phyloP scores from a whole-genome alignment of 805 yeast genomes.

The Lipomyces sp. region DNA sequence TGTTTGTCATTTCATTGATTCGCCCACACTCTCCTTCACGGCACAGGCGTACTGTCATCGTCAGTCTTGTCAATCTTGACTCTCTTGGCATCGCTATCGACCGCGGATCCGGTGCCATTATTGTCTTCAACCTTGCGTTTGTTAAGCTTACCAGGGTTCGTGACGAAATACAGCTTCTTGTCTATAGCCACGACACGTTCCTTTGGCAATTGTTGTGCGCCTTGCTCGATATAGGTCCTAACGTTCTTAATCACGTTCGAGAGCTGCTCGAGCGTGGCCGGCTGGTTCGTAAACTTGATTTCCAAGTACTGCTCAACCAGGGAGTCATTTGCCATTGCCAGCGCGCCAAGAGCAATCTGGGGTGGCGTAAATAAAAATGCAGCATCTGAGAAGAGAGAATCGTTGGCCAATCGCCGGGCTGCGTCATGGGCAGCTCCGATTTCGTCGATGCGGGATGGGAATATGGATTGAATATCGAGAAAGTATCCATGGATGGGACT shows the following conservation, averaged over 20 bases:
- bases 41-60: not conserved
- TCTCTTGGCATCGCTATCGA: conserved; percentile 14
- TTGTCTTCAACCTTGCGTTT: conserved; percentile 26
- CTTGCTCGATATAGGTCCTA: conserved; percentile 37
- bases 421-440: conserved; percentile 60
- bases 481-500: conserved; percentile 93
- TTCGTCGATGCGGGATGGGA: conserved; percentile 49
- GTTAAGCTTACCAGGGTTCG: conserved; percentile 41
- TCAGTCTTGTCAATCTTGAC: conserved; percentile 7
- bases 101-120: not conserved
- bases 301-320: conserved; percentile 69
- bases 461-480: conserved; percentile 76
- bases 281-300: conserved; percentile 56
- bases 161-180: conserved; percentile 45
- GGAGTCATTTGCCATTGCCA: conserved; percentile 67
- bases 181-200: conserved; percentile 47
- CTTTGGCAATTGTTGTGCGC: conserved; percentile 35
- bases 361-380: conserved; percentile 86
- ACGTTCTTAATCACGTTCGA: conserved; percentile 12
- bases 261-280: conserved; percentile 38
- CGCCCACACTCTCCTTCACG: not conserved
- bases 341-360: conserved; percentile 88
- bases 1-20: too few relatives aligned
- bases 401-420: conserved; percentile 68
- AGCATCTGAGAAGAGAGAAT: conserved; percentile 76